Evolutionary conservation across 2,329 filamentous ascomycete genomes (phyloP).

Genomic region (Pezicula neosporulosa): DNA sequence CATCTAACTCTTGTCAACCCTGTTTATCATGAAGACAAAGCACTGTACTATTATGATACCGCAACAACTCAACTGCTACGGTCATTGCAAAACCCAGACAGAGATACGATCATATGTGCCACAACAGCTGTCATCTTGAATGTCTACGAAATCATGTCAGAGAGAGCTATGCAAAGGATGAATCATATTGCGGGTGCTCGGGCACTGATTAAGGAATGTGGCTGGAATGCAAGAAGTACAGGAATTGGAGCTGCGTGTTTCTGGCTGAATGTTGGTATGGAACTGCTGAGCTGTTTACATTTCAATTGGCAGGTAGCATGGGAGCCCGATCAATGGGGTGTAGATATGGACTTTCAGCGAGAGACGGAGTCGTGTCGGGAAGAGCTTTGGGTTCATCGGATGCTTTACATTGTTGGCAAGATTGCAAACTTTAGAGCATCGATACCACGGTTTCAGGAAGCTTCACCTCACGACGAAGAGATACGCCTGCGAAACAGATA

Average conservation of each 20-base stretch:
- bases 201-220: constrained; percentile 83
- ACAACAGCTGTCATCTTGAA: constrained; percentile 85
- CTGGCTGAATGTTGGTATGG: constrained; percentile 90
- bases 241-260: constrained; percentile 87
- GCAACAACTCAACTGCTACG: constrained; percentile 76
- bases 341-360: constrained; percentile 70
- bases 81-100: constrained; percentile 77
- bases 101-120: constrained; percentile 80
- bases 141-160: constrained; percentile 90
- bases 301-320: constrained; percentile 85
- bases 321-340: constrained; percentile 86
- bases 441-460: constrained; percentile 57
- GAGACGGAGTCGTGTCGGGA: constrained; percentile 61
- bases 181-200: constrained; percentile 84
- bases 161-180: constrained; percentile 75
- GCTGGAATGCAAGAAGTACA: constrained; percentile 76
- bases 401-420: constrained; percentile 85
- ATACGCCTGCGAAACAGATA: constrained; percentile 60
- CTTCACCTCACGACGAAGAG: constrained; percentile 60
- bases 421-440: constrained; percentile 80
- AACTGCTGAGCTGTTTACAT: constrained; percentile 82
- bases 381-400: constrained; percentile 84
- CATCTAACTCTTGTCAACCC: constrained; percentile 72
- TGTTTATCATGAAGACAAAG: constrained; percentile 71
- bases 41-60: constrained; percentile 79